Evolutionary conservation across 75 land plant species (phyloP).

Genomic region (Cunninghamia lanceolata): DNA sequence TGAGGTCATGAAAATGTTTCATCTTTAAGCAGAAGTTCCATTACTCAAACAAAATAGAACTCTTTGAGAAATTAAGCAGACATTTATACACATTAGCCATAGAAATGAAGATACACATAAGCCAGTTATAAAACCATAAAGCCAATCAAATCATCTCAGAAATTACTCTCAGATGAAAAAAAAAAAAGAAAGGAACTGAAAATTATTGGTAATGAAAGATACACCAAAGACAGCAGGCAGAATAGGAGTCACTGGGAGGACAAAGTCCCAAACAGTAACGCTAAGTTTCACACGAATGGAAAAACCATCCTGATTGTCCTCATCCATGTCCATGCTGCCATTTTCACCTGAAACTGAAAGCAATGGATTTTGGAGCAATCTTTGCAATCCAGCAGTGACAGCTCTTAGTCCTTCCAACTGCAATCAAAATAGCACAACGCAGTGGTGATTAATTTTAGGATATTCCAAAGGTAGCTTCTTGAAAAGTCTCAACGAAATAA

Average conservation of each 20-base stretch:
- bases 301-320: conserved; percentile 49
- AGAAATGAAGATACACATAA: neutral
- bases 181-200: neutral
- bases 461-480: neutral
- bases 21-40: neutral
- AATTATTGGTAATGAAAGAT: conserved; percentile 45
- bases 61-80: neutral
- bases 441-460: neutral
- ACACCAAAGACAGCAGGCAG: conserved; percentile 99
- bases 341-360: conserved; percentile 48
- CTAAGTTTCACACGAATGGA: conserved; percentile 62
- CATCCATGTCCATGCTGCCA: conserved; percentile 87
- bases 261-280: conserved; percentile 95
- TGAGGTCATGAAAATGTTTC: neutral
- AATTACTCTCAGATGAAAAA: neutral
- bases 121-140: neutral
- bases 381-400: conserved; percentile 47
- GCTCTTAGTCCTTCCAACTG: conserved; percentile 68
- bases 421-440: conserved; percentile 9
- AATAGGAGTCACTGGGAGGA: conserved; percentile 84
- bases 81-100: neutral
- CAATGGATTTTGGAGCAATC: conserved; percentile 53
- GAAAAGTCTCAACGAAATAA: neutral
- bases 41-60: neutral
- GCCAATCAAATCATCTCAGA: neutral